phyloP scores from a whole-genome alignment of 1,284 basidiomycete genomes.

The Ceratobasidium sp. region DNA sequence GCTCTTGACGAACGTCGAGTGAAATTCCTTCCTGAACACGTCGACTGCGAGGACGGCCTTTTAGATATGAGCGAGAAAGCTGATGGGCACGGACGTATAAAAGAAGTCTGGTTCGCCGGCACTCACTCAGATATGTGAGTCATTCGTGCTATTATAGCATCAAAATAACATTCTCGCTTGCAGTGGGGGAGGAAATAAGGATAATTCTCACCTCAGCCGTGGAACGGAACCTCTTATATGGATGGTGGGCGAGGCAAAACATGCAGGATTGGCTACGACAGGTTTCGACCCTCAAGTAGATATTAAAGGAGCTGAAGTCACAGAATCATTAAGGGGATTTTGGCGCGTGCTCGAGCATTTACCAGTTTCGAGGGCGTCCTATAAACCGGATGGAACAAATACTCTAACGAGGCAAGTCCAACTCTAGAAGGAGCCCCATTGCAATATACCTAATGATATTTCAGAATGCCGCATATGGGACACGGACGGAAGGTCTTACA shows the following conservation, averaged over 20 bases:
- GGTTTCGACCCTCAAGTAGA: not conserved
- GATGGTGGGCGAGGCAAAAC: constrained; percentile 47
- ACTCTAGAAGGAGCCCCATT: no score
- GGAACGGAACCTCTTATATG: constrained; percentile 43
- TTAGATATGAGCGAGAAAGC: no score
- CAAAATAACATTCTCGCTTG: not conserved
- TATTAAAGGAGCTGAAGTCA: not conserved
- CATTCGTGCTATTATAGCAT: not conserved
- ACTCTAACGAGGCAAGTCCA: no score
- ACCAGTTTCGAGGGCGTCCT: no score
- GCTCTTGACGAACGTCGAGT: constrained; percentile 58
- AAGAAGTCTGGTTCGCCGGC: constrained; percentile 56
- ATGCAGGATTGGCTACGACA: constrained; percentile 36
- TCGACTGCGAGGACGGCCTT: constrained; percentile 21
- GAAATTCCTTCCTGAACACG: constrained; percentile 59
- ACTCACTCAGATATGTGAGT: constrained; percentile 54
- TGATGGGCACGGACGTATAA: constrained; percentile 42
- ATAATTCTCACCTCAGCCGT: constrained; percentile 42
- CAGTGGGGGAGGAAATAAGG: constrained; percentile 47
- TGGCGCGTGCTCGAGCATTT: not conserved
- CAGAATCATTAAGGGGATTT: not conserved
- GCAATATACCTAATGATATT: no score
- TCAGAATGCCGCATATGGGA: no score
- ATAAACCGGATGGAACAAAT: no score
- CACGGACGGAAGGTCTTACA: no score